Conservation (phyloP, 805 yeast species). For the Starmerella stellata region DNA sequence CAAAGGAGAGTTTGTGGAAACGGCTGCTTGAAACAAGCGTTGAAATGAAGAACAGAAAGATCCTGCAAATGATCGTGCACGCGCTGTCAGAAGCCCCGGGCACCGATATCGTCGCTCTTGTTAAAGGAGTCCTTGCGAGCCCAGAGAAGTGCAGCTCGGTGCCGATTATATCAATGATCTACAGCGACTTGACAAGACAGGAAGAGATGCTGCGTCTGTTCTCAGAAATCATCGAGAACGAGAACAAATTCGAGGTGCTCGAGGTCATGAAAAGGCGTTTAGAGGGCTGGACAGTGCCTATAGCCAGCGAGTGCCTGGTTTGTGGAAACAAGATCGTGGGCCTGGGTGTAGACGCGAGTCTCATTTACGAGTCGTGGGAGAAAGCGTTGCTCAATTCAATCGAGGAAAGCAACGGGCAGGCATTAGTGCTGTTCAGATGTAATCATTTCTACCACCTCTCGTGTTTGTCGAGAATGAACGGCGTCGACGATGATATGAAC, state of each 20-base stretch:
- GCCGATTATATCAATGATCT: constrained; percentile 4
- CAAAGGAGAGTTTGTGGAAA: constrained; percentile 26
- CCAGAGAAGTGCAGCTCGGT: not conserved
- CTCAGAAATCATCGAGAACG: constrained; percentile 32
- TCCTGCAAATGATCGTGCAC: not conserved
- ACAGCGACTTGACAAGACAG: constrained; percentile 3
- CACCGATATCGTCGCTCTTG: not conserved
- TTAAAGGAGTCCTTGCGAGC: not conserved
- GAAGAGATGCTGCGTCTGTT: constrained; percentile 6
- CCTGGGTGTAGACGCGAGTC: constrained; percentile 31
- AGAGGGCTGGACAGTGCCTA: constrained; percentile 46
- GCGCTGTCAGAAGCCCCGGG: not conserved
- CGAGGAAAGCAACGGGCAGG: not conserved
- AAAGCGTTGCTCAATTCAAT: not conserved
- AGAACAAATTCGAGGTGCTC: constrained; percentile 33
- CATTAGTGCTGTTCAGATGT: constrained; percentile 13
- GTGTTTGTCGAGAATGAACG: constrained; percentile 11
- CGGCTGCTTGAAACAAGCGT: constrained; percentile 27
- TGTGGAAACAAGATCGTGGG: constrained; percentile 71
- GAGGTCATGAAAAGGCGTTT: constrained; percentile 27
- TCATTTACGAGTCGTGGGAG: constrained; percentile 26
- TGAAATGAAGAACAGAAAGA: constrained; percentile 2
- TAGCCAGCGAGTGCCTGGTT: constrained; percentile 43
- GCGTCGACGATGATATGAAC: not conserved
- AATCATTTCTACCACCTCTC: constrained; percentile 13